A percentile compares a stretch with the other conserved stretches of the same genome.
These are phyloP conservation scores for Backusella sp. DNA, from an alignment of 192 early-diverging fungal genomes.

Conservation along the genomic window DNA sequence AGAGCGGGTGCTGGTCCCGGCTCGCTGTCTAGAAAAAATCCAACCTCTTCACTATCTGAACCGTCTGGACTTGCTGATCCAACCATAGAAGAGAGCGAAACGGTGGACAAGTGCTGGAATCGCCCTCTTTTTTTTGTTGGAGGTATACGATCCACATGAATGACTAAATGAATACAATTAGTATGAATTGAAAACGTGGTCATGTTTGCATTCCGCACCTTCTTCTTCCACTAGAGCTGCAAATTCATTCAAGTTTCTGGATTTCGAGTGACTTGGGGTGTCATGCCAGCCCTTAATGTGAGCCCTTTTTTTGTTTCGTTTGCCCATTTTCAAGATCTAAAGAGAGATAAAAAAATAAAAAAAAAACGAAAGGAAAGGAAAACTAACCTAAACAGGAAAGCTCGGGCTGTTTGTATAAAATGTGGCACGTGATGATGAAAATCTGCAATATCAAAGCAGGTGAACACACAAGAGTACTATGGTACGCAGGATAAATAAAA, in stretches of 20 bases:
- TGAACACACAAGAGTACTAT: too few relatives aligned
- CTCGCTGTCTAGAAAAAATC: neutral
- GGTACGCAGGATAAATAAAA: too few relatives aligned
- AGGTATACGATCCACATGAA: neutral
- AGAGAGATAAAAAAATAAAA: neutral
- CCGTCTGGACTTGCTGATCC: neutral
- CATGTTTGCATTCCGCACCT: neutral
- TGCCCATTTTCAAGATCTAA: neutral
- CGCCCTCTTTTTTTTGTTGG: neutral
- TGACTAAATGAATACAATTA: neutral
- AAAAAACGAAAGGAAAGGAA: neutral
- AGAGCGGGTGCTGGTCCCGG: neutral
- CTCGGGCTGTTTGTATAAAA: too few relatives aligned
- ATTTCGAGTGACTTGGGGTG: neutral
- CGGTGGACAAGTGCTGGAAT: neutral
- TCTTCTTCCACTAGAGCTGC: conserved; percentile 4
- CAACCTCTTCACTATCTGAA: neutral
- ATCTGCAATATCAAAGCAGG: too few relatives aligned
- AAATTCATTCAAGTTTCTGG: neutral
- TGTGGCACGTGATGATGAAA: too few relatives aligned
- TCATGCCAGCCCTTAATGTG: neutral
- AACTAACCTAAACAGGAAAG: neutral
- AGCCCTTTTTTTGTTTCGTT: neutral
- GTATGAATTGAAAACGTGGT: neutral
- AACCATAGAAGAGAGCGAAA: neutral